Conservation (phyloP, 371 early-diverging fungal species). For the Rhizomucor pusillus region DNA sequence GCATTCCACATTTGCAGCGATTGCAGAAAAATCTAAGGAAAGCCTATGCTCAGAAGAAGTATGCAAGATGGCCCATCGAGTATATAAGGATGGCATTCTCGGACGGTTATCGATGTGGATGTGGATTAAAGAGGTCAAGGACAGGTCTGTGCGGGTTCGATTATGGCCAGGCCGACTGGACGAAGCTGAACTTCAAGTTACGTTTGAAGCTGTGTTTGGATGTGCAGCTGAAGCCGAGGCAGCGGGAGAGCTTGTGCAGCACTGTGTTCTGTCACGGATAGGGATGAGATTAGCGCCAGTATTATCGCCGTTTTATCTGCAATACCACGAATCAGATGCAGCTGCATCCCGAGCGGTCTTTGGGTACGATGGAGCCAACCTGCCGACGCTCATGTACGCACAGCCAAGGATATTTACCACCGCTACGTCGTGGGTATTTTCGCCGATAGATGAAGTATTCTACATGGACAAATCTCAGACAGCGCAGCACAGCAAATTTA, state of each 20-base stretch:
- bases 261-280: constrained; percentile 23
- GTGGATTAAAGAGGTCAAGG: constrained; percentile 18
- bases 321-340: constrained; percentile 7
- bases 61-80: constrained; percentile 6
- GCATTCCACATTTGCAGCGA: not conserved
- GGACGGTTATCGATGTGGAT: constrained; percentile 31
- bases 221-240: constrained; percentile 33
- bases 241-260: constrained; percentile 31
- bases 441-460: constrained; percentile 55
- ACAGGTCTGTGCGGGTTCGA: constrained; percentile 8
- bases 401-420: constrained; percentile 1
- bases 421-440: constrained; percentile 42
- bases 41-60: constrained; percentile 1
- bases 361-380: constrained; percentile 24
- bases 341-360: constrained; percentile 35
- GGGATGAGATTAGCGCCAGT: constrained; percentile 4
- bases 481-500: constrained; percentile 16
- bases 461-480: constrained; percentile 36
- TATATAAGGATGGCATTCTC: constrained; percentile 14
- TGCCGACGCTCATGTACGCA: constrained; percentile 28
- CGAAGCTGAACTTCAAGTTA: constrained; percentile 16
- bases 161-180: constrained; percentile 18
- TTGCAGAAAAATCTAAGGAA: constrained; percentile 7
- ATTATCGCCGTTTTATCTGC: constrained; percentile 28
- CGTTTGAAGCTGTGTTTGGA: constrained; percentile 18